These are phyloP conservation scores for Malus orientalis DNA, from an alignment of 306 rosid genomes.

Conservation along the genomic window DNA sequence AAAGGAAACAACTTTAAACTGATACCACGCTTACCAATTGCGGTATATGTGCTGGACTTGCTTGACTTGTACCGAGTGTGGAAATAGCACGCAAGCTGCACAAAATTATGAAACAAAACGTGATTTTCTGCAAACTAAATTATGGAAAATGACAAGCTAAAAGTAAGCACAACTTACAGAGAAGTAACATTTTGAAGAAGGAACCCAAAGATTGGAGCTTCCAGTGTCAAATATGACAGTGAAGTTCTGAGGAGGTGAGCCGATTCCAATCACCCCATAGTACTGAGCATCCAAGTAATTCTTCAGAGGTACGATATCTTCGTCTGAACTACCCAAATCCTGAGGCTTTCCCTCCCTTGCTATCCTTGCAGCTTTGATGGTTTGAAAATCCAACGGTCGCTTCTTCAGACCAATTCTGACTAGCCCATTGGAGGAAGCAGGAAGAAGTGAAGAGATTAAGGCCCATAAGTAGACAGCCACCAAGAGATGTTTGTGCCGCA, in stretches of 20 bases:
- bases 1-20: background rate
- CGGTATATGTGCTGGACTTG: constrained; percentile 47
- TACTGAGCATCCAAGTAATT: constrained; percentile 82
- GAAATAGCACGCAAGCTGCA: constrained; percentile 69
- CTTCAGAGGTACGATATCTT: constrained; percentile 49
- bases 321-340: constrained; percentile 19
- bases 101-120: constrained; percentile 3
- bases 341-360: constrained; percentile 24
- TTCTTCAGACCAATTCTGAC: constrained; percentile 63
- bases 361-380: constrained; percentile 44
- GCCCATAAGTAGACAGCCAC: constrained; percentile 51
- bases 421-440: constrained; percentile 50
- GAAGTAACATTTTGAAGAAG: constrained; percentile 68
- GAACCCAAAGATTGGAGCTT: constrained; percentile 88
- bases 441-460: constrained; percentile 46
- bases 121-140: background rate
- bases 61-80: constrained; percentile 60
- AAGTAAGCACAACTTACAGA: constrained; percentile 44
- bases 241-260: constrained; percentile 79
- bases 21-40: constrained; percentile 40
- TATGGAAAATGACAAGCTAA: background rate
- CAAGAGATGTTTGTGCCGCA: constrained; percentile 46
- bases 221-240: constrained; percentile 80
- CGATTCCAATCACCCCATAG: constrained; percentile 83
- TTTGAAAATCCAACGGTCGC: constrained; percentile 46